phyloP scores from a whole-genome alignment of 2,329 filamentous ascomycete species.

The Tolypocladium ovalisporum region DNA sequence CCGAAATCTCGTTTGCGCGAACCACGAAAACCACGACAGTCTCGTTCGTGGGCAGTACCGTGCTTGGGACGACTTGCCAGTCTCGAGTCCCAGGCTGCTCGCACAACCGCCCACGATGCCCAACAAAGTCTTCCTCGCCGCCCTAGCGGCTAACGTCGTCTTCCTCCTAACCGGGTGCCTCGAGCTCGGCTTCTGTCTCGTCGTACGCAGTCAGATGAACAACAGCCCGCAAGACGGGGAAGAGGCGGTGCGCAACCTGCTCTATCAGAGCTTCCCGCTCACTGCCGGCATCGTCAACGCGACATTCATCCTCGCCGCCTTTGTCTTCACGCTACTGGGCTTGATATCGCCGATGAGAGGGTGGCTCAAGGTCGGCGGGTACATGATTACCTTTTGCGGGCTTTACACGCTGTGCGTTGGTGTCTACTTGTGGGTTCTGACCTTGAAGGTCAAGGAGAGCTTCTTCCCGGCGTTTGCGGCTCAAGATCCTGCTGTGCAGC shows the following conservation, averaged over 20 bases:
- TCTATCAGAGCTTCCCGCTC: slow-evolving; percentile 43
- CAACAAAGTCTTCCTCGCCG: slow-evolving; percentile 42
- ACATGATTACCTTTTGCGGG: slow-evolving; percentile 49
- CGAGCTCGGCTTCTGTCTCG: slow-evolving; percentile 43
- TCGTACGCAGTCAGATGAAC: slow-evolving; percentile 36
- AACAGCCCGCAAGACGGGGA: slow-evolving; percentile 31
- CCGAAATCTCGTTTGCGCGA: neutral
- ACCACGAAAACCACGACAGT: neutral
- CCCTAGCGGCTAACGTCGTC: slow-evolving; percentile 35
- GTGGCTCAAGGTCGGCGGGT: slow-evolving; percentile 61
- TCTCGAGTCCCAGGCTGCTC: neutral
- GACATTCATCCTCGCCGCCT: slow-evolving; percentile 59
- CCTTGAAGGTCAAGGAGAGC: slow-evolving; percentile 54
- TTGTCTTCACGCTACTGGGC: slow-evolving; percentile 59
- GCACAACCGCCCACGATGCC: slow-evolving; percentile 28
- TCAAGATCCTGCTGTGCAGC: slow-evolving; percentile 48
- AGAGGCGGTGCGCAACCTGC: slow-evolving; percentile 37
- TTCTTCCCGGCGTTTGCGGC: slow-evolving; percentile 50
- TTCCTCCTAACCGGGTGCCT: slow-evolving; percentile 43
- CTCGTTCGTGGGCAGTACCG: neutral
- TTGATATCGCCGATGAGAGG: slow-evolving; percentile 54
- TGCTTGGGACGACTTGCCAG: neutral
- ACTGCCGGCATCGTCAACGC: slow-evolving; percentile 63
- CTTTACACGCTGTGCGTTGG: slow-evolving; percentile 57
- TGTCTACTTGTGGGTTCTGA: slow-evolving; percentile 61